These are phyloP conservation scores for Diutina scorzettiae DNA, from an alignment of 1,139 yeast genomes.

Conservation along the genomic window DNA sequence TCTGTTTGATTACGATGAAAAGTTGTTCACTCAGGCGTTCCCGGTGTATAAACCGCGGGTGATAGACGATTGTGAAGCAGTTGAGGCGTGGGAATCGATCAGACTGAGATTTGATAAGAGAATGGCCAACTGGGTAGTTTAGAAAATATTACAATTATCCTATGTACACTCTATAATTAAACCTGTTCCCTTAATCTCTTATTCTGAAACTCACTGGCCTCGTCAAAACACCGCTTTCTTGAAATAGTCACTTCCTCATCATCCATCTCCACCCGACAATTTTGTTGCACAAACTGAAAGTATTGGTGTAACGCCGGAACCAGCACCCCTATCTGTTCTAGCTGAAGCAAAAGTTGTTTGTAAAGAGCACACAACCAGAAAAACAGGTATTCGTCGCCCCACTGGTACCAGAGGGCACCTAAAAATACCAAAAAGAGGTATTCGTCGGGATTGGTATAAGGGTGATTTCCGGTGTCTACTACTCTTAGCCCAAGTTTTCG, in stretches of 20 bases:
- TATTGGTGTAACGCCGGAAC: not conserved
- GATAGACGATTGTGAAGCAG: conserved; percentile 24
- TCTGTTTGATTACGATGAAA: conserved; percentile 11
- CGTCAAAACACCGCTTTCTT: not conserved
- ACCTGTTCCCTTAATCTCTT: not conserved
- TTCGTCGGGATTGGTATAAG: too few relatives aligned
- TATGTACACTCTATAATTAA: not conserved
- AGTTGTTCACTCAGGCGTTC: conserved; percentile 11
- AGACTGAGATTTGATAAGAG: not conserved
- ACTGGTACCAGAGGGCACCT: conserved; percentile 3
- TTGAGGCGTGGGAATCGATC: conserved; percentile 20
- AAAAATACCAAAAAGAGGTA: not conserved
- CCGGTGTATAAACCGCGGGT: conserved; percentile 13
- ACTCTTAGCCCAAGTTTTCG: not conserved
- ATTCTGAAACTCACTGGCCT: not conserved
- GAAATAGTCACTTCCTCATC: not conserved
- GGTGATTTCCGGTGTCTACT: too few relatives aligned
- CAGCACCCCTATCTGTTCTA: not conserved
- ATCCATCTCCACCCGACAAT: not conserved
- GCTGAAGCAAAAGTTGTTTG: not conserved
- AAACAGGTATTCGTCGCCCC: conserved; percentile 1
- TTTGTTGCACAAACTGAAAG: not conserved
- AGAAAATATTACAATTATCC: not conserved
- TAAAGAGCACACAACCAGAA: conserved; percentile 1
- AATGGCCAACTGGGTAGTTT: conserved; percentile 3